These are phyloP conservation scores for Centaurea solstitialis DNA, from an alignment of 129 eudicot species.

Conservation along the genomic window DNA sequence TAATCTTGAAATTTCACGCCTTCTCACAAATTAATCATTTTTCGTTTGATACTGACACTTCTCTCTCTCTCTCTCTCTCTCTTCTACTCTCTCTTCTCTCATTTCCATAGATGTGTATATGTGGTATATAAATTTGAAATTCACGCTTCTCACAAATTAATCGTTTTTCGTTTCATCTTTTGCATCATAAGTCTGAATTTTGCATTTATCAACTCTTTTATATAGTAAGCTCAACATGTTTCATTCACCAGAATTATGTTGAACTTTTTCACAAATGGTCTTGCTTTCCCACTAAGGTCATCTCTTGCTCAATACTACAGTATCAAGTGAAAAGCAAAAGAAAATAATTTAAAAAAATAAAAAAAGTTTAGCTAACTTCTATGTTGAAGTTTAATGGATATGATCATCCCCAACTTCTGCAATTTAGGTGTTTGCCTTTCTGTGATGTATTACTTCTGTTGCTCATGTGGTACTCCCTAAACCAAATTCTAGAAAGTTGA, in stretches of 20 bases:
- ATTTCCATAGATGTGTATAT: too few species aligned
- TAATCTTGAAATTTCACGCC: too few species aligned
- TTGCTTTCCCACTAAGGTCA: constrained; percentile 13
- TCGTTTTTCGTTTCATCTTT: too few species aligned
- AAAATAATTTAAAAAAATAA: neutral
- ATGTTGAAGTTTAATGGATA: constrained; percentile 6
- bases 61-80: too few species aligned
- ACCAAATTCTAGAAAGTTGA: neutral
- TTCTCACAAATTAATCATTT: too few species aligned
- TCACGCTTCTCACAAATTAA: too few species aligned
- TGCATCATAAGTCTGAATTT: neutral
- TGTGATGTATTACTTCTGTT: neutral
- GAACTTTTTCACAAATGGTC: neutral
- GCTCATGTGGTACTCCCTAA: neutral
- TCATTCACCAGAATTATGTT: neutral
- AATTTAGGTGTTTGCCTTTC: constrained; percentile 2
- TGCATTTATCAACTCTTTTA: neutral
- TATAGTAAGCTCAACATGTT: neutral
- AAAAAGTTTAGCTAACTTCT: neutral
- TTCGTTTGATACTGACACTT: too few species aligned
- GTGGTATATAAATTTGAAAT: too few species aligned
- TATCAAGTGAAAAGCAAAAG: neutral
- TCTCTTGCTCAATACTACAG: constrained; percentile 20
- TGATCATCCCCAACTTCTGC: constrained; percentile 7
- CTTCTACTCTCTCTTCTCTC: too few species aligned